phyloP scores from a whole-genome alignment of 495 filamentous ascomycete genomes.

The Penicillium salamii region DNA sequence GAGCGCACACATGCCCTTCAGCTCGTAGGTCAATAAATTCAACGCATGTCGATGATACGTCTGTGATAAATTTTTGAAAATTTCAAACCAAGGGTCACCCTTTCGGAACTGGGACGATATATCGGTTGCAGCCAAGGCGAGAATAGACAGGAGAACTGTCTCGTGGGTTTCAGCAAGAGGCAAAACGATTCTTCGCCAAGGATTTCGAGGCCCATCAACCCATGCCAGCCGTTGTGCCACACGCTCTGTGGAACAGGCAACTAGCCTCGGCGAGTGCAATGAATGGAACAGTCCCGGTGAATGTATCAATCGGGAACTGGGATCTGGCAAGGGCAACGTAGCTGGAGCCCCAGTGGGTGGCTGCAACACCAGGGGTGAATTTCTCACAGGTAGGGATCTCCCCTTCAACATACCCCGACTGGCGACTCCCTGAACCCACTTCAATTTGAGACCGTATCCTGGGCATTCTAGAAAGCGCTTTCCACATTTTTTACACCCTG shows the following conservation, averaged over 20 bases:
- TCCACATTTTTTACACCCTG: constrained; percentile 11
- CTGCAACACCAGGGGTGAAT: neutral
- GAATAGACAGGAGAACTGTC: constrained; percentile 5
- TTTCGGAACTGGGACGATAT: constrained; percentile 6
- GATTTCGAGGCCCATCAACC: constrained; percentile 14
- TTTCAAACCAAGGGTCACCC: neutral
- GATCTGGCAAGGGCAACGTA: too few species aligned
- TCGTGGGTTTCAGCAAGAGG: constrained; percentile 5
- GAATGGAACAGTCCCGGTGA: neutral
- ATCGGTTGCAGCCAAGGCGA: constrained; percentile 12
- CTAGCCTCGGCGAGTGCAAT: neutral
- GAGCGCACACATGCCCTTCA: too few species aligned
- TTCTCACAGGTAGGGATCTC: neutral
- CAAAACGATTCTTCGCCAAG: constrained; percentile 13
- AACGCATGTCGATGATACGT: constrained; percentile 4
- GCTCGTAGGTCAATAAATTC: neutral
- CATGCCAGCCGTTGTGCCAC: constrained; percentile 10
- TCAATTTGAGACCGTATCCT: constrained; percentile 7
- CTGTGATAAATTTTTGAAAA: constrained; percentile 1
- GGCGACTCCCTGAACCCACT: constrained; percentile 12
- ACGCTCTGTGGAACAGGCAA: neutral
- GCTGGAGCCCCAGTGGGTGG: too few species aligned
- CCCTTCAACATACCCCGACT: constrained; percentile 11
- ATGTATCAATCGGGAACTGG: neutral
- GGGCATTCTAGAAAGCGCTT: constrained; percentile 6